Evolutionary conservation across 1,284 basidiomycete species (phyloP).

Genomic region (Apiotrichum laibachii): DNA sequence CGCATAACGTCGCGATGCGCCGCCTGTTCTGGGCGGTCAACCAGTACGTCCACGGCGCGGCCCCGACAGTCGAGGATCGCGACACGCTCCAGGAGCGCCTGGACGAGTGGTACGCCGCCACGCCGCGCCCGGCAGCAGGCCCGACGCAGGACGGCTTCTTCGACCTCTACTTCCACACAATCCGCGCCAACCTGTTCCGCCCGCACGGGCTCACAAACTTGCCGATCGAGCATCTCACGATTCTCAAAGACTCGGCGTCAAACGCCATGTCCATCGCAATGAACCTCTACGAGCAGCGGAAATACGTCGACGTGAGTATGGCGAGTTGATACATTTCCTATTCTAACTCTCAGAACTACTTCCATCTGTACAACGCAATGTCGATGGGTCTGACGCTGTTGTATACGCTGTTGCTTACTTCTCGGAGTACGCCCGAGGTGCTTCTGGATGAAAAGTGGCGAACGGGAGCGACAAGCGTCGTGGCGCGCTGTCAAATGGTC

Average conservation of each 20-base stretch:
- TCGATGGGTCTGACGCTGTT: constrained; percentile 11
- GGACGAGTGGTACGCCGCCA: constrained; percentile 9
- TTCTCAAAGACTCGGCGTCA: constrained; percentile 9
- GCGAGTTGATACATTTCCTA: not conserved
- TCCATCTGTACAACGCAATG: constrained; percentile 11
- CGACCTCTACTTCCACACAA: constrained; percentile 15
- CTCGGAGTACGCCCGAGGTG: not conserved
- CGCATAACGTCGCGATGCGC: constrained; percentile 9
- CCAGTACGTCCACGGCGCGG: not conserved
- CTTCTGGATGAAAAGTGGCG: not conserved
- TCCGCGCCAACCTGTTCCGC: constrained; percentile 9
- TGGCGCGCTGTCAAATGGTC: not conserved
- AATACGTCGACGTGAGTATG: constrained; percentile 3
- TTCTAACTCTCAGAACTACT: constrained; percentile 4
- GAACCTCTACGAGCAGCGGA: constrained; percentile 4
- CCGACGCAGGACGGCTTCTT: not conserved
- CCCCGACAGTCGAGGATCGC: not conserved
- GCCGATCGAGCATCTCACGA: not conserved
- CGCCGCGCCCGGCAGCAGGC: not conserved
- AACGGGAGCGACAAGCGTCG: not conserved
- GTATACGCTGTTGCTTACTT: constrained; percentile 6
- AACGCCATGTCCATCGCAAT: constrained; percentile 1
- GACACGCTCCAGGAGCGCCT: not conserved
- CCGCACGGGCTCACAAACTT: not conserved
- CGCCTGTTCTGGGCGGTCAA: constrained; percentile 2